A percentile compares a stretch with the other conserved stretches of the same genome.
phyloP scores from a whole-genome alignment of 2,329 filamentous ascomycete species.

The Colletotrichum sp. region DNA sequence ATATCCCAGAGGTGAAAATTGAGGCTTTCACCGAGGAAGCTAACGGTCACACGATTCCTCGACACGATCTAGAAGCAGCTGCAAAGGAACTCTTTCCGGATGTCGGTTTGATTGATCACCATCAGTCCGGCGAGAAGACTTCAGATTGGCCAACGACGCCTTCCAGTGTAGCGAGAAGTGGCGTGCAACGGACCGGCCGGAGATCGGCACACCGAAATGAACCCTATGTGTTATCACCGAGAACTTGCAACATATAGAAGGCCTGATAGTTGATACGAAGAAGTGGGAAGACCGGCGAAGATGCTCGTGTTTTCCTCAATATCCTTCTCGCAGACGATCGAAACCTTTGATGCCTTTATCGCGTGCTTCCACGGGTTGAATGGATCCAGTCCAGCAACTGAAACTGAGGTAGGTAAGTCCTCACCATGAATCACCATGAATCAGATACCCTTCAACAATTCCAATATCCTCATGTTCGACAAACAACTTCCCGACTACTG shows the following conservation, averaged over 20 bases:
- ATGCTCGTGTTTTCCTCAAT: not conserved
- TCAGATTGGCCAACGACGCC: no score
- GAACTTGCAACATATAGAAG: not conserved
- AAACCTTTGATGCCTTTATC: not conserved
- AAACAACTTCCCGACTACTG: not conserved
- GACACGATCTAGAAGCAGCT: no score
- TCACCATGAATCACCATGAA: no score
- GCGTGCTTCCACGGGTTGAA: not conserved
- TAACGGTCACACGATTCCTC: no score
- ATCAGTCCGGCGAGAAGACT: no score
- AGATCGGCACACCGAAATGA: not conserved
- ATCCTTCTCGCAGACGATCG: not conserved
- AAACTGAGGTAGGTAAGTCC: no score
- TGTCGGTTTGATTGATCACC: no score
- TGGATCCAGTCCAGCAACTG: not conserved
- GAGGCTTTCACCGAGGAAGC: no score
- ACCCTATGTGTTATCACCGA: not conserved
- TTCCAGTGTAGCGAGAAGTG: no score
- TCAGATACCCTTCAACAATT: not conserved
- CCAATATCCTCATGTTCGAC: not conserved
- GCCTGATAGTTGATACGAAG: not conserved
- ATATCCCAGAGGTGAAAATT: no score
- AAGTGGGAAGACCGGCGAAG: not conserved
- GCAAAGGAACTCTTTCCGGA: no score
- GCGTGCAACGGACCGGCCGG: no score